Base-by-base conservation (phyloP, 306 rosid species). In the Inga leiocalycina region DNA sequence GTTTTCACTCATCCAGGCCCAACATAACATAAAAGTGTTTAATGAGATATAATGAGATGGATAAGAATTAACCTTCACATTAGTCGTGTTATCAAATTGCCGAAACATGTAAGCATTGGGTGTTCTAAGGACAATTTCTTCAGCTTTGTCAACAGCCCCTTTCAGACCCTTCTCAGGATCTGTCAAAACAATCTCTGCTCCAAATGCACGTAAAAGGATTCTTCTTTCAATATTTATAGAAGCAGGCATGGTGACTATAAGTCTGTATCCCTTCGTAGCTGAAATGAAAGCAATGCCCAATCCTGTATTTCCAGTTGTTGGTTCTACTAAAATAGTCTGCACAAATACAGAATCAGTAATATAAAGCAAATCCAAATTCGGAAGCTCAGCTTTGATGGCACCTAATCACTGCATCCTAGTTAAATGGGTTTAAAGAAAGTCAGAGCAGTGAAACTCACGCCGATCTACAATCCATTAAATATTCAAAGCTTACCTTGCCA, bases 291-390 rank as follows among this genome's bases (percentile, higher is more conserved):
- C 99, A 85, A 93, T 87, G 79, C 94, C 99, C 64, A 95, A 88
- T 82, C 99, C 98, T 0, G 99, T 95, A 85, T 95, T 95, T 85
- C 99, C 99, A 73, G 91, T 95, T 10, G 98, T 95, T 79, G 99
- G 98, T 84, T 95, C 99, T 84, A 95, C 99, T 88, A 95, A 90
- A 86, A 89, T 80, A 84, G 86, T 92, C 99, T 93, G 91, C 90
- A 86, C 39, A 45, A 78, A 81, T 66, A 73, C 66, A 85, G 30
- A 78, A 59, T 74, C 62, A 77, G 74, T 72, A 80, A 64, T 14
- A 81, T 70, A 76, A 59, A 27, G 30, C 30, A 27, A 27, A 27
- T 27, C 30, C 30, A 27, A 27, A 27, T 27, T 27, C 30, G 30
- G 30, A 27, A 27, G 30, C 30, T 27, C 30, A 27, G 30, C 30